Conservation (phyloP, 1,139 yeast species). For the Geotrichum aggregatum region DNA sequence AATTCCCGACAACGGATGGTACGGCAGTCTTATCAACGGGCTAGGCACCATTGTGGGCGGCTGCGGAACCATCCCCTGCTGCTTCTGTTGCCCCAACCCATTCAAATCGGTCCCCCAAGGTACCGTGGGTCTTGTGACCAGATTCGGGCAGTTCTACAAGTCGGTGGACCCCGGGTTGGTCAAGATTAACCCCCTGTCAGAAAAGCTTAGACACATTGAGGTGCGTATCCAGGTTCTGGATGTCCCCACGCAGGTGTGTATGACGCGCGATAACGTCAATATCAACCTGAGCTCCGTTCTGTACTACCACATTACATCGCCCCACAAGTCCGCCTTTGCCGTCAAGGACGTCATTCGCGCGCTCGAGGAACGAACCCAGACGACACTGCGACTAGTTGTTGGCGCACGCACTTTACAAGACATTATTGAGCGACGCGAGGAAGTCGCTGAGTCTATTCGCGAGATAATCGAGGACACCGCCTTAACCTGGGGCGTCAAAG, state of each 20-base stretch:
- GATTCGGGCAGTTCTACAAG: conserved; percentile 64
- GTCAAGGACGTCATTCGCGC: conserved; percentile 56
- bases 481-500: conserved; percentile 66
- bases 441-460: conserved; percentile 63
- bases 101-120: conserved; percentile 63
- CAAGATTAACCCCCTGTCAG: conserved; percentile 63
- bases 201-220: conserved; percentile 50
- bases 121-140: conserved; percentile 63
- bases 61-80: conserved; percentile 57
- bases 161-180: conserved; percentile 69
- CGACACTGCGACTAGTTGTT: conserved; percentile 68
- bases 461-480: conserved; percentile 62
- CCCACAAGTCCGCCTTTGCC: conserved; percentile 63
- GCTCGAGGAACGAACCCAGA: conserved; percentile 67
- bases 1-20: conserved; percentile 38
- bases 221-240: conserved; percentile 61
- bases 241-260: conserved; percentile 63
- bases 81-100: conserved; percentile 56
- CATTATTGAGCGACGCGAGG: conserved; percentile 71
- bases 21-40: conserved; percentile 43
- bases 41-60: conserved; percentile 52
- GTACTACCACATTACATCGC: conserved; percentile 64
- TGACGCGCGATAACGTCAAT: conserved; percentile 67
- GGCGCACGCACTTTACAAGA: conserved; percentile 68
- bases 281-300: conserved; percentile 62